These are phyloP conservation scores for Emergomyces orientalis DNA, from an alignment of 2,329 filamentous ascomycete species.

Conservation along the genomic window DNA sequence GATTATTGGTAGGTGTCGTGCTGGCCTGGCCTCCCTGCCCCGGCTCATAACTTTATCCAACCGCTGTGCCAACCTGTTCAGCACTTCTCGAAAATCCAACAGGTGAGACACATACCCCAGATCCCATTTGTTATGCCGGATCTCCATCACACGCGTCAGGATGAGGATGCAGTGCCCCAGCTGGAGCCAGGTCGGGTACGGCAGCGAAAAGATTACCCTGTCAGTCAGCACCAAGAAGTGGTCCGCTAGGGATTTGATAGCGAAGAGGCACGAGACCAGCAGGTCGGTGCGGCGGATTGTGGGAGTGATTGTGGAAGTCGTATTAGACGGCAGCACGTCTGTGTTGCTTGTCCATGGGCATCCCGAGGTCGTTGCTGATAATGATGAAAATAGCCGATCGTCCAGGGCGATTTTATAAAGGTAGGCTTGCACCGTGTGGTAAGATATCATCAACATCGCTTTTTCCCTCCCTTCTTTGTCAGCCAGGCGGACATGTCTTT, in stretches of 20 bases:
- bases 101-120: not conserved
- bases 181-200: slow-evolving; percentile 1
- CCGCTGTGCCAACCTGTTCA: not conserved
- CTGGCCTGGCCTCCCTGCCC: not conserved
- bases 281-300: not conserved
- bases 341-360: not conserved
- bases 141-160: not conserved
- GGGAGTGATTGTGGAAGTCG: not conserved
- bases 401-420: not conserved
- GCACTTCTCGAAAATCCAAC: not conserved
- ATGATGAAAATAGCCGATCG: not conserved
- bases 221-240: not conserved
- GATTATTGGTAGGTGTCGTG: not conserved
- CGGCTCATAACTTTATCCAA: not conserved
- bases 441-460: slow-evolving; percentile 2
- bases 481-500: not conserved
- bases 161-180: not conserved
- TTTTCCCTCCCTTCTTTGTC: not conserved
- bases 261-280: not conserved
- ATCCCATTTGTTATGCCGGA: not conserved
- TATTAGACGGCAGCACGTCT: not conserved
- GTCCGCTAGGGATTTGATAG: slow-evolving; percentile 1
- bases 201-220: not conserved
- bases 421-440: not conserved
- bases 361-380: not conserved